Evolutionary conservation across 1,284 basidiomycete species (phyloP), one percentile per base, ranked within the genome.

Genomic region (Sanghuangporus sanghuang): DNA sequence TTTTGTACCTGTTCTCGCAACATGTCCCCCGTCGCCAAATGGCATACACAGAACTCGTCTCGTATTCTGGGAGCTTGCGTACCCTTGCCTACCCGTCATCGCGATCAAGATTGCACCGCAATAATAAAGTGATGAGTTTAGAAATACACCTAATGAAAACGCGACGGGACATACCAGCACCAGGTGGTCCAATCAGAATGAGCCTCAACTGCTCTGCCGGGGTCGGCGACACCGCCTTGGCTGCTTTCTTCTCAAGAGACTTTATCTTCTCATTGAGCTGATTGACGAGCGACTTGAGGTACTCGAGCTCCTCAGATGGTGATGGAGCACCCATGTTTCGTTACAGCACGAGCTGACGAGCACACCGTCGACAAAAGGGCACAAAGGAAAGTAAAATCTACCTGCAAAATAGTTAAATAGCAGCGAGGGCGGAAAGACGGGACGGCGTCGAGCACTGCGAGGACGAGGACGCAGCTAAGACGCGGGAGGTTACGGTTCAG

Each of bases 21-120:
- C 94, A 99, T 97, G 81, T 99, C 96, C 44, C 96, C 96, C 36
- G 96, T 99, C 38, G 96, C 96, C 69, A 99, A 83, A 79, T 99
- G 96, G 82, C 96, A 99, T 60, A 99, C 87, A 74, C 93, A 95
- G 83, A 92, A 99, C 74, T 93, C 86, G 68, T 95, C 89, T 59
- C 90, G 86, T 77, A 99, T 96, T 75, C 85, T 86, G 27, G 97
- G 96, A 1, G 95, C 96, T 77, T 99, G 96, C 1, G 96, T 99
- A 55, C 96, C 96, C 84, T 99, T 99, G 69, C 95, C 95, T 96
- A 36, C 36, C 44, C 23, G 21, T 39, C 39, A 61, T 39, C 5
- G 36, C 35, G 32, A 27, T 59, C 12, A 11, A 52, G 55, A 39
- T 39, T 55, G 32, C 14, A 11, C 48, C 14, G 14, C 8, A 18